Conservation (phyloP, 129 eudicot genomes). For the Mikania micrantha region DNA sequence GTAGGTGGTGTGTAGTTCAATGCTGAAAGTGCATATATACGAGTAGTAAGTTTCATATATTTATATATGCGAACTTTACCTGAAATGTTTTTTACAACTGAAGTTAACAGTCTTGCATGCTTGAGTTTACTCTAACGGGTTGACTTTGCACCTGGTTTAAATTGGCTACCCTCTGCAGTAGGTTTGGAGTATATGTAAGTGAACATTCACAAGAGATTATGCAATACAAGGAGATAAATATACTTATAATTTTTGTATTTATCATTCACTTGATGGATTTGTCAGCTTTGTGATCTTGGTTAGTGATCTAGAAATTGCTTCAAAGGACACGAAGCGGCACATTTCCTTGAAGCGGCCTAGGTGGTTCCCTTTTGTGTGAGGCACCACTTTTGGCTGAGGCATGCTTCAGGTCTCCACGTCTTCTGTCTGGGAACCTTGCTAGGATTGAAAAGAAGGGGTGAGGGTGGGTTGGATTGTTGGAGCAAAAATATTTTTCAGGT, state of each 20-base stretch:
- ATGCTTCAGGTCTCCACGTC: not conserved
- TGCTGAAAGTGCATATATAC: slow-evolving; percentile 6
- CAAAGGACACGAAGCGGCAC: not conserved
- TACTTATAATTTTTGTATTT: not conserved
- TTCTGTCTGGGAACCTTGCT: not conserved
- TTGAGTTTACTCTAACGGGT: not conserved
- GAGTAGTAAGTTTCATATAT: not conserved
- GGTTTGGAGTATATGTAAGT: not conserved
- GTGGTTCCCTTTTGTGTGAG: not conserved
- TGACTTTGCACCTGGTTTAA: not conserved
- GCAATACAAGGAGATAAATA: not conserved
- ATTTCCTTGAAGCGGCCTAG: not conserved
- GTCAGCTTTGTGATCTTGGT: not conserved
- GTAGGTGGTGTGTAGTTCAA: not conserved
- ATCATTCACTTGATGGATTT: slow-evolving; percentile 8
- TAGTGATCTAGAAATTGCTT: not conserved
- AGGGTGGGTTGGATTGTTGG: not conserved
- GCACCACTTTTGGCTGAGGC: not conserved
- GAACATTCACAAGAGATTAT: not conserved
- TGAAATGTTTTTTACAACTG: not conserved
- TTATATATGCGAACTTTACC: not conserved
- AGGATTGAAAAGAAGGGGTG: no score
- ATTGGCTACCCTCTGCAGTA: not conserved
- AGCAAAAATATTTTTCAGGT: not conserved
- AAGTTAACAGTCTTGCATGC: not conserved